Conservation (phyloP, 2,329 filamentous ascomycete genomes). For the Boeremia lycopersici region DNA sequence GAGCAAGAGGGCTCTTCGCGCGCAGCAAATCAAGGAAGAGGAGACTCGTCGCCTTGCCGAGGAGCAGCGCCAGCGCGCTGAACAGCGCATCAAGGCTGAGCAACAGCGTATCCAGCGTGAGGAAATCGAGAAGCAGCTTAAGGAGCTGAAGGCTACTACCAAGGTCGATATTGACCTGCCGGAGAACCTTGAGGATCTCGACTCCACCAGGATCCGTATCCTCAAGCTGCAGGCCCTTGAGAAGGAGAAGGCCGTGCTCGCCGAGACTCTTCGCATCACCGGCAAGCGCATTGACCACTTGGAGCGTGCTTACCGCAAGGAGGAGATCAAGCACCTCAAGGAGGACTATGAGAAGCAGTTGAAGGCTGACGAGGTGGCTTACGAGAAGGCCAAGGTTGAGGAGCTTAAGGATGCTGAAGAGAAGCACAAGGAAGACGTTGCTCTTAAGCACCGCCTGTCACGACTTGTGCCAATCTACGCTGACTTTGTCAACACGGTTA, state of each 20-base stretch:
- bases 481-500: slow-evolving; percentile 78
- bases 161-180: slow-evolving; percentile 85
- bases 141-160: slow-evolving; percentile 88
- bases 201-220: slow-evolving; percentile 73
- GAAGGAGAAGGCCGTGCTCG: slow-evolving; percentile 96
- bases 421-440: slow-evolving; percentile 91
- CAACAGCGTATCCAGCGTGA: slow-evolving; percentile 54
- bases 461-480: slow-evolving; percentile 86
- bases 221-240: slow-evolving; percentile 96
- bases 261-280: slow-evolving; percentile 86
- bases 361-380: slow-evolving; percentile 76
- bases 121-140: slow-evolving; percentile 80
- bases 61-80: slow-evolving; percentile 90
- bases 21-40: slow-evolving; percentile 86
- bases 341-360: slow-evolving; percentile 86
- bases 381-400: slow-evolving; percentile 78
- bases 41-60: slow-evolving; percentile 88
- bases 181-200: slow-evolving; percentile 75
- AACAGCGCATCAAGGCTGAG: slow-evolving; percentile 75
- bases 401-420: slow-evolving; percentile 79
- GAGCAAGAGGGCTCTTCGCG: slow-evolving; percentile 81
- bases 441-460: slow-evolving; percentile 89
- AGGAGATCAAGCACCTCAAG: slow-evolving; percentile 89
- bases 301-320: slow-evolving; percentile 94
- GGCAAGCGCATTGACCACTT: slow-evolving; percentile 96